These are phyloP conservation scores for Sorghum bicolor DNA, from an alignment of 176 grass and related monocot species.

Conservation along the genomic window Sorghum_bicolor_NCBIv3 NC_012879.2:54001001-54001500, in stretches of 20 bases:
- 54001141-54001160: neutral
- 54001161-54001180: neutral
- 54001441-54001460: neutral
- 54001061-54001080: no score
- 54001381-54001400: neutral
- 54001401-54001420: neutral
- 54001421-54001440: neutral
- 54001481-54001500: conserved; percentile 26
- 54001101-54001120: neutral
- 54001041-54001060: neutral
- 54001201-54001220: neutral
- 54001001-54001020: no score
- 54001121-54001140: neutral
- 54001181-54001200: neutral
- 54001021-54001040: neutral
- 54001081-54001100: neutral
- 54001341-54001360: neutral
- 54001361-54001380: neutral
- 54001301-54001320: neutral
- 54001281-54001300: neutral
- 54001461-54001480: neutral
- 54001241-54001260: neutral
- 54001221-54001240: neutral
- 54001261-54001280: neutral
- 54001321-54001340: neutral